Evolutionary conservation across 768 basidiomycete species (phyloP).

Genomic region (Candolleomyces eurysporus): DNA sequence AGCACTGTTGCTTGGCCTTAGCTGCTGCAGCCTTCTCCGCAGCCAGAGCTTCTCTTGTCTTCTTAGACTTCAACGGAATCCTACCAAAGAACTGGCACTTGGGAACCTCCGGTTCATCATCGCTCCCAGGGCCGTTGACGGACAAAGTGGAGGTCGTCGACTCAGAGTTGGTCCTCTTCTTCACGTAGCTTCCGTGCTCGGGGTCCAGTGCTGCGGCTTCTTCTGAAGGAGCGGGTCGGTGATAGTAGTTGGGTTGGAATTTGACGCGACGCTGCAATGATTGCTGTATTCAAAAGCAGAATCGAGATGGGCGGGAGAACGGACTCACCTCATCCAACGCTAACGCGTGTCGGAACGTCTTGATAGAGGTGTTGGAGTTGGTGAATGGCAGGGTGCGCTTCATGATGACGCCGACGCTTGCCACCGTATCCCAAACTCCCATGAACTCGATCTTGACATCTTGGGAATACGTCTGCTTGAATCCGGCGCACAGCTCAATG

Average conservation of each 20-base stretch:
- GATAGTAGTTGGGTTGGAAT: constrained; percentile 64
- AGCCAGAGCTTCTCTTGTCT: no score
- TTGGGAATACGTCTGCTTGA: constrained; percentile 70
- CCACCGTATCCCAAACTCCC: constrained; percentile 84
- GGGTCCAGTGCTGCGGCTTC: no score
- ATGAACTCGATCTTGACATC: constrained; percentile 72
- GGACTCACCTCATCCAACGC: constrained; percentile 68
- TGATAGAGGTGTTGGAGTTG: constrained; percentile 59
- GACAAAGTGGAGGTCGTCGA: no score
- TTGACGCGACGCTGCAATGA: constrained; percentile 54
- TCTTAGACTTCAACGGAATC: no score
- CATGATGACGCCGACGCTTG: constrained; percentile 69
- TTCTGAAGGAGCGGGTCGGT: constrained; percentile 28
- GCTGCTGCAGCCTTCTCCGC: no score
- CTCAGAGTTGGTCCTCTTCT: no score
- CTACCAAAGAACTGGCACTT: no score
- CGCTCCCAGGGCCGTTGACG: no score
- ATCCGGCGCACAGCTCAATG: constrained; percentile 52
- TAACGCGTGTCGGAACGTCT: constrained; percentile 73
- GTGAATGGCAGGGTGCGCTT: constrained; percentile 66
- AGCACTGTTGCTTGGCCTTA: background rate
- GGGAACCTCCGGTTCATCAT: no score
- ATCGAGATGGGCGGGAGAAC: background rate
- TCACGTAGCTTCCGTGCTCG: no score
- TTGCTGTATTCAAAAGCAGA: background rate